These are phyloP conservation scores for Cymbopogon flexuosus DNA, from an alignment of 202 grass and related monocot genomes.

Conservation along the genomic window DNA sequence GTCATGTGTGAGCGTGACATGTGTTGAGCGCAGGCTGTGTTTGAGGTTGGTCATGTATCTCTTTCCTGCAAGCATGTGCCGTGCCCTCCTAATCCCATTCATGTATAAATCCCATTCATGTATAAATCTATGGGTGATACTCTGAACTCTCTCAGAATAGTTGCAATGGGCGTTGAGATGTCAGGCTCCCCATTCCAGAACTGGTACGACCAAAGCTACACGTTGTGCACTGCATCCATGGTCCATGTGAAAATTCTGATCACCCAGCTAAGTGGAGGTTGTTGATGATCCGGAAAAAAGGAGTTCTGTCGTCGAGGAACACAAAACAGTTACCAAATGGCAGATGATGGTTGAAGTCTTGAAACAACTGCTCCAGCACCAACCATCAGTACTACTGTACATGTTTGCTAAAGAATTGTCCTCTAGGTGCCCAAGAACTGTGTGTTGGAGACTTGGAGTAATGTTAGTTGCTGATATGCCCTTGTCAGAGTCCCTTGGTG, in stretches of 20 bases:
- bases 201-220: constrained; percentile 16
- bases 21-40: constrained; percentile 12
- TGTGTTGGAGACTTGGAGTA: background rate
- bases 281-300: constrained; percentile 2
- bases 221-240: background rate
- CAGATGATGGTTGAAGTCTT: constrained; percentile 8
- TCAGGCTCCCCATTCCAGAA: constrained; percentile 26
- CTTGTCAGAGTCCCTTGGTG: constrained; percentile 38
- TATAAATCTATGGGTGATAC: background rate
- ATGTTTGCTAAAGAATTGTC: background rate
- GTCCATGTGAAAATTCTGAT: constrained; percentile 12
- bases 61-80: constrained; percentile 52
- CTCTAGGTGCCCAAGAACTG: background rate
- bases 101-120: constrained; percentile 10
- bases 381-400: background rate
- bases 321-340: constrained; percentile 14
- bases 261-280: background rate
- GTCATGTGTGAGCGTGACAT: constrained; percentile 1
- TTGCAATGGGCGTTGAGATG: constrained; percentile 28
- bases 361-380: background rate
- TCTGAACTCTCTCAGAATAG: constrained; percentile 32
- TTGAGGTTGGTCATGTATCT: constrained; percentile 33
- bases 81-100: constrained; percentile 4
- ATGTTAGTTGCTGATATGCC: constrained; percentile 21
- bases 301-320: background rate